phyloP scores from a whole-genome alignment of 106 monocot species.

The Ottelia alismoides region DNA sequence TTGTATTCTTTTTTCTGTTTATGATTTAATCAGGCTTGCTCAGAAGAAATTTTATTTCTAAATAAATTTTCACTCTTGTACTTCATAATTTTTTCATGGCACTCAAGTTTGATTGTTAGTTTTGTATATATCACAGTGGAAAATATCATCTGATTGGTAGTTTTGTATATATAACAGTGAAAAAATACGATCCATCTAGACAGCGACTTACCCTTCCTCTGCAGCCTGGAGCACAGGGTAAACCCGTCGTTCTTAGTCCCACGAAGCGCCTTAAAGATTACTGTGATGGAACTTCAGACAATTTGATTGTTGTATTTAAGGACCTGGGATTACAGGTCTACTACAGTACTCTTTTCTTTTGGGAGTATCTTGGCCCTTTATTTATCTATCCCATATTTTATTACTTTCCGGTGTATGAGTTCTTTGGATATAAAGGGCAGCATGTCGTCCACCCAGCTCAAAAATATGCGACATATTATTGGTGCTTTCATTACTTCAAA shows the following conservation, averaged over 20 bases:
- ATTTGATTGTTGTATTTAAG: slow-evolving; percentile 61
- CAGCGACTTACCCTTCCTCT: slow-evolving; percentile 73
- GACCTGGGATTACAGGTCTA: no score
- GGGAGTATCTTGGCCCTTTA: slow-evolving; percentile 2
- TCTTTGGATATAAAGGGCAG: slow-evolving; percentile 48
- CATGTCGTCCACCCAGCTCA: slow-evolving; percentile 49
- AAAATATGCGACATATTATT: no score
- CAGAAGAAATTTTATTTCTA: no score
- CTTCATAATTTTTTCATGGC: no score
- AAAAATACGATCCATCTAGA: slow-evolving; percentile 65
- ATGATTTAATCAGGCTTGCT: no score
- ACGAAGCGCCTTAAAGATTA: slow-evolving; percentile 53
- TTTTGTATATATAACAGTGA: slow-evolving; percentile 28
- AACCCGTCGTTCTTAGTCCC: slow-evolving; percentile 40
- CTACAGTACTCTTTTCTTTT: no score
- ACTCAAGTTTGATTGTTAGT: no score
- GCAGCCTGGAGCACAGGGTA: slow-evolving; percentile 33
- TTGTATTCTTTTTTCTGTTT: no score
- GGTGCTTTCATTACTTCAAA: no score
- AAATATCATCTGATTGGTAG: no score
- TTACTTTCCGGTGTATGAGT: slow-evolving; percentile 72
- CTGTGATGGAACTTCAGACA: slow-evolving; percentile 30
- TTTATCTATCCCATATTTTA: slow-evolving; percentile 35
- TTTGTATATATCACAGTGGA: no score
- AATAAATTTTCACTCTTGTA: no score